Evolutionary conservation across 2,329 filamentous ascomycete genomes (phyloP).

Genomic region (Cercospora zeae-maydis): DNA sequence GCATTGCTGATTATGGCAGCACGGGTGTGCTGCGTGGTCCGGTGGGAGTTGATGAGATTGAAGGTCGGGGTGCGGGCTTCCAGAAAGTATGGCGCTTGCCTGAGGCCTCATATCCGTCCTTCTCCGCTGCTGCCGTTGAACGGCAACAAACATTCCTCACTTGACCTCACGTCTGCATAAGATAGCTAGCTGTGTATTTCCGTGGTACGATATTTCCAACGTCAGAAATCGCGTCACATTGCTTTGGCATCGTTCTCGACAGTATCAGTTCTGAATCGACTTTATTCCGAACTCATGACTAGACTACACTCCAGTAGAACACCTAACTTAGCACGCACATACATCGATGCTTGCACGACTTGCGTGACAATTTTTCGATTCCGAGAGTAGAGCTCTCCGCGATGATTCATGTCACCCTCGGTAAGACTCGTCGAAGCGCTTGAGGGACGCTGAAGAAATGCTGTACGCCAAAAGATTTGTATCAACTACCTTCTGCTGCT

Average conservation of each 20-base stretch:
- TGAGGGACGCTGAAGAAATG: neutral
- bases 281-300: neutral
- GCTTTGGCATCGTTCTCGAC: neutral
- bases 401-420: neutral
- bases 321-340: neutral
- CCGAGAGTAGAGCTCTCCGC: neutral
- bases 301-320: neutral
- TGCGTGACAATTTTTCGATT: neutral
- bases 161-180: neutral
- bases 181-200: neutral
- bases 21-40: neutral
- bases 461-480: neutral
- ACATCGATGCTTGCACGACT: neutral
- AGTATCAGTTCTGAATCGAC: neutral
- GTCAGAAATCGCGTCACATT: neutral
- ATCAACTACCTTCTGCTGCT: neutral
- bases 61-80: slow-evolving; percentile 2
- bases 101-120: neutral
- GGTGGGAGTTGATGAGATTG: neutral
- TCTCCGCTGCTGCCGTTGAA: neutral
- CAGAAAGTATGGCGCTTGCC: neutral
- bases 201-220: neutral
- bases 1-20: slow-evolving; percentile 23
- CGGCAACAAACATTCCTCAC: neutral
- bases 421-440: neutral